A percentile compares a stretch with the other conserved stretches of the same genome.
Evolutionary conservation across 192 early-diverging fungal genomes (phyloP).

Genomic region (Coemansia sp.): DNA sequence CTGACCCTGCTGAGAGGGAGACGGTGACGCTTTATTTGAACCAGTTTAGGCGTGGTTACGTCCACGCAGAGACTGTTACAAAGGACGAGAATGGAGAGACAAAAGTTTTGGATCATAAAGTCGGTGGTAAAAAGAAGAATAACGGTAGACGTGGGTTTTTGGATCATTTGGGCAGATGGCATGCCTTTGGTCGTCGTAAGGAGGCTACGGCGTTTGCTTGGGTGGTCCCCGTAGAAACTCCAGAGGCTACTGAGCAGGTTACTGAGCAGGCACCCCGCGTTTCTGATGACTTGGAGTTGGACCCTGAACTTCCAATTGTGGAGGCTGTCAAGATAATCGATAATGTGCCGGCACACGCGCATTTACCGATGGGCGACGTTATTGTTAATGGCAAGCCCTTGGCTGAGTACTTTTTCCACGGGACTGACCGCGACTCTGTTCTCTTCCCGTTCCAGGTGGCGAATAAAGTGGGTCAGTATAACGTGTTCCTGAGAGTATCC

Average conservation of each 20-base stretch:
- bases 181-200: constrained; percentile 81
- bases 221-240: constrained; percentile 59
- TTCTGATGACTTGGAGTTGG: not conserved
- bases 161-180: constrained; percentile 76
- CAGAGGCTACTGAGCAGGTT: not conserved
- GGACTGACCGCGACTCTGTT: constrained; percentile 69
- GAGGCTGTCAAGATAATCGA: not conserved
- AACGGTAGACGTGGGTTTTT: constrained; percentile 40
- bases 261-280: not conserved
- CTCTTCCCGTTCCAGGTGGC: constrained; percentile 75
- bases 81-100: not conserved
- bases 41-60: constrained; percentile 34
- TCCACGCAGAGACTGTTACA: constrained; percentile 23
- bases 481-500: constrained; percentile 80
- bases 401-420: constrained; percentile 74
- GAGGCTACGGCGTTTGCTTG: constrained; percentile 76
- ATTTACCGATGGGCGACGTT: constrained; percentile 56
- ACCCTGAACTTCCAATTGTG: not conserved
- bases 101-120: not conserved
- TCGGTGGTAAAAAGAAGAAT: constrained; percentile 23
- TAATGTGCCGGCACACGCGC: constrained; percentile 14
- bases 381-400: constrained; percentile 81
- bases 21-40: constrained; percentile 26
- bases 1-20: not conserved
- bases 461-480: constrained; percentile 73